phyloP scores from a whole-genome alignment of 768 basidiomycete genomes.

The Calocybe indica region DNA sequence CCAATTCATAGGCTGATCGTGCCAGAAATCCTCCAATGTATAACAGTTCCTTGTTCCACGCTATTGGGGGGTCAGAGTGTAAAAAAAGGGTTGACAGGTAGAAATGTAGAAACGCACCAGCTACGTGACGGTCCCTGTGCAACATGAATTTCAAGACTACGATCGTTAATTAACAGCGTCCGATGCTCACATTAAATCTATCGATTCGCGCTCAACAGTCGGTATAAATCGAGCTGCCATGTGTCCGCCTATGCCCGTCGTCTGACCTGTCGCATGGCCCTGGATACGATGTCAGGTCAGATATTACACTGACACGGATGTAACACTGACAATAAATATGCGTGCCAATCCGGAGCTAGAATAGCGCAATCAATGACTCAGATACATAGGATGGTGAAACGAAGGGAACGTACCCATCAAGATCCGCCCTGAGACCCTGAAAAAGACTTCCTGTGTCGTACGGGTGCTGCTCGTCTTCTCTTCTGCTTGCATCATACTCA shows the following conservation, averaged over 20 bases:
- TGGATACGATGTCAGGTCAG: conserved; percentile 18
- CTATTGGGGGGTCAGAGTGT: conserved; percentile 24
- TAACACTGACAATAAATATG: conserved; percentile 71
- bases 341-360: conserved; percentile 59
- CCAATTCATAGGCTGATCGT: conserved; percentile 80
- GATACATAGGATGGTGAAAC: not conserved
- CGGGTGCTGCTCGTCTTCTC: conserved; percentile 57
- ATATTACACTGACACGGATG: not conserved
- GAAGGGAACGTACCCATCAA: conserved; percentile 57
- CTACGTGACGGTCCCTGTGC: conserved; percentile 73
- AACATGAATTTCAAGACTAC: conserved; percentile 1
- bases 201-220: conserved; percentile 92
- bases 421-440: conserved; percentile 79
- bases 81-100: not conserved
- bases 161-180: not conserved
- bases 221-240: conserved; percentile 85
- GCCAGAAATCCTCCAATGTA: conserved; percentile 79
- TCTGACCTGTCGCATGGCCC: conserved; percentile 91
- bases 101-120: conserved; percentile 36
- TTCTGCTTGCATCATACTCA: conserved; percentile 68
- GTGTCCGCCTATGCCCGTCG: conserved; percentile 70
- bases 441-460: conserved; percentile 76
- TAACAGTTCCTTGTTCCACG: conserved; percentile 89
- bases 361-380: conserved; percentile 1
- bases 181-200: conserved; percentile 73